Evolutionary conservation across 768 basidiomycete species (phyloP), one percentile per base, ranked within the genome.

Genomic region (Cytidiella melzeri): DNA sequence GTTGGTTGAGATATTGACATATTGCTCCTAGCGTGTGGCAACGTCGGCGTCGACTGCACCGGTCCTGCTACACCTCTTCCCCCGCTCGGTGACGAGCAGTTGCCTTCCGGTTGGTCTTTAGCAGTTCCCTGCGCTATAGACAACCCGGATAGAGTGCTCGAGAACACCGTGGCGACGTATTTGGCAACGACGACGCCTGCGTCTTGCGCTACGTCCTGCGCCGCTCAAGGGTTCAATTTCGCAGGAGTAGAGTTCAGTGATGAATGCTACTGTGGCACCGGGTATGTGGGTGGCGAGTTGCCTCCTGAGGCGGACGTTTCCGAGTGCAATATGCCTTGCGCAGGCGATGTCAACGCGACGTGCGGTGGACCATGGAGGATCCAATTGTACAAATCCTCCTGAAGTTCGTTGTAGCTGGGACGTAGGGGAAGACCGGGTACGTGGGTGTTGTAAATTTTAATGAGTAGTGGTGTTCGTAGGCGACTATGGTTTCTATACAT

Each of bases 231-330:
- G 15, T 65, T 59, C 62, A 50, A 54, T 9, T 51, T 62, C 40
- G 68, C 67, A 18, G 68, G 66, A 23, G 41, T 67, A 20, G 63
- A 68, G 54, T 65, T 60, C 56, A 55, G 62, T 37, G 49, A 52
- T 39, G 62, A 68, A 48, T 67, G 67, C 51, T 65, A 61, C 56
- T 68, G 67, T 40, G 47, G 40, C 19, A 28, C 12, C 5, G 47
- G 47, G 11, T 49, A 40, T 37, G 11, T 27, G 21, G 47, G 37
- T 21, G 26, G 26, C 18, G 26, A 15, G 13, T 12, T 38, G 4
- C 47, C 47, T 11, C 47, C 47, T 19, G 40, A 10, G 38, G 39
- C 38, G 40, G 25, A 41, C 27, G 15, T 25, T 11, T 19, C 34
- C 24, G 40, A 49, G 10, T 49, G 47, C 47, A 42, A 49, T 20